phyloP scores from a whole-genome alignment of 2,329 filamentous ascomycete species.

The Passalora sequoiae region DNA sequence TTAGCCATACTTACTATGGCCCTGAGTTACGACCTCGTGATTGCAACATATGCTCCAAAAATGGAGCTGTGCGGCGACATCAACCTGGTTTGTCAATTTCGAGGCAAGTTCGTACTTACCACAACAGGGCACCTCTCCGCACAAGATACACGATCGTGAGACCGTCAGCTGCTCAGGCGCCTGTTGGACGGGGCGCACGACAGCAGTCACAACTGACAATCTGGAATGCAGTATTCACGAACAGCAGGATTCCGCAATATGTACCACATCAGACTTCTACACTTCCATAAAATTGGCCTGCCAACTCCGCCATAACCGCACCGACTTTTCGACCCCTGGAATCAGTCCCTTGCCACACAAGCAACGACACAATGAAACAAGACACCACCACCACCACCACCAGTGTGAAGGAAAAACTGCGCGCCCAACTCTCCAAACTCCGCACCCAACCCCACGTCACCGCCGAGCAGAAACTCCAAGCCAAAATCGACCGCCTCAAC shows the following conservation, averaged over 20 bases:
- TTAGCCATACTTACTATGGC: not conserved
- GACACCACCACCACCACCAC: not conserved
- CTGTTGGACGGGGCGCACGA: not conserved
- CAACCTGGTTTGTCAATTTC: too few species aligned
- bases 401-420: conserved; percentile 2
- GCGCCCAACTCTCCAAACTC: conserved; percentile 2
- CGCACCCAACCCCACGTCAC: conserved; percentile 8
- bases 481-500: conserved; percentile 5
- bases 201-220: not conserved
- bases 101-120: too few species aligned
- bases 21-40: too few species aligned
- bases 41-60: not conserved
- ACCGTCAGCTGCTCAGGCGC: too few species aligned
- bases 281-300: too few species aligned
- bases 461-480: conserved; percentile 6
- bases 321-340: too few species aligned
- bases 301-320: too few species aligned
- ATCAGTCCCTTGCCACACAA: too few species aligned
- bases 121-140: not conserved
- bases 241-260: not conserved
- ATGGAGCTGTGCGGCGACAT: not conserved
- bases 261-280: not conserved
- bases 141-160: not conserved
- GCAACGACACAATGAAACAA: not conserved
- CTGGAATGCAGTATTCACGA: conserved; percentile 1